These are phyloP conservation scores for Sporothrix globosa DNA, from an alignment of 2,329 filamentous ascomycete genomes.

Conservation along the genomic window DNA sequence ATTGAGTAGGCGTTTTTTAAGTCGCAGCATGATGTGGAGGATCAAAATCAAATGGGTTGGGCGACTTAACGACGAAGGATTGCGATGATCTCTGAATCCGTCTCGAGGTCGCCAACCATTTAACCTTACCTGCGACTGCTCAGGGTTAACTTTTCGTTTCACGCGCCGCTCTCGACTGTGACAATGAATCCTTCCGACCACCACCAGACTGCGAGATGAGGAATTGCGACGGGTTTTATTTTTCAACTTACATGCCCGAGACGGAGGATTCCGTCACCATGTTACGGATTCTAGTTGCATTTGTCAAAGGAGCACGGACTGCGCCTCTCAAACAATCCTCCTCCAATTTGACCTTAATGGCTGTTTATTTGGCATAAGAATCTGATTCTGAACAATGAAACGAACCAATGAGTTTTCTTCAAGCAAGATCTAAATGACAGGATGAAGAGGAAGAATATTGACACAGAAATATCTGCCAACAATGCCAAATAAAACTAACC, in stretches of 20 bases:
- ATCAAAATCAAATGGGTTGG: neutral
- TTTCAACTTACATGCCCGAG: neutral
- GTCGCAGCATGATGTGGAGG: neutral
- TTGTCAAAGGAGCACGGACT: neutral
- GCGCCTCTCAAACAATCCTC: neutral
- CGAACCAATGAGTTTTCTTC: neutral
- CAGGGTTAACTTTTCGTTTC: neutral
- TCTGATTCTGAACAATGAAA: too few relatives aligned
- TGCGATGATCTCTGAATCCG: neutral
- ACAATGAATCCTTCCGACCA: constrained; percentile 2
- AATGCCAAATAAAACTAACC: neutral
- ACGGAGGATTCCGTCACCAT: neutral
- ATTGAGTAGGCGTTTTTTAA: neutral
- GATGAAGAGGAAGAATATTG: neutral
- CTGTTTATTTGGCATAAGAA: neutral
- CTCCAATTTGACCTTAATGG: neutral
- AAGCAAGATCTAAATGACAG: neutral
- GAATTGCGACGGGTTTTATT: too few relatives aligned
- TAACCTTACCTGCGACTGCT: neutral
- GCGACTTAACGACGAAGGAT: neutral
- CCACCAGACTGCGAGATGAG: neutral
- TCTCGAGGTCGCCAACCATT: neutral
- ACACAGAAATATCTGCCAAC: neutral
- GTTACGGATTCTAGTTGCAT: neutral
- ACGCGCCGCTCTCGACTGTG: neutral